A percentile compares a stretch with the other conserved stretches of the same genome.
Evolutionary conservation across 73 alveolate genomes (phyloP).

Genomic region (Paraurostyla sp.): DNA sequence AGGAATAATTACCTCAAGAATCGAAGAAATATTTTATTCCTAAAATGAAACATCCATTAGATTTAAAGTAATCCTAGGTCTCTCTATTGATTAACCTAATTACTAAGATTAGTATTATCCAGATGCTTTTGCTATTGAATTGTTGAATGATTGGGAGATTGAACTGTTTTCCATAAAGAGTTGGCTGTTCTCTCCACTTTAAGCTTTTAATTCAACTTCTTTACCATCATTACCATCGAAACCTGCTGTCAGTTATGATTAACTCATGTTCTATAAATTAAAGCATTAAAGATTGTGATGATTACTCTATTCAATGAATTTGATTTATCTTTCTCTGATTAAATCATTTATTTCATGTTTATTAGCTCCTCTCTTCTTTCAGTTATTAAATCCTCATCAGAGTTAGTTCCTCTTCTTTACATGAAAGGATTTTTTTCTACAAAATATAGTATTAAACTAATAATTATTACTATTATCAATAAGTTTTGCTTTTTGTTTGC

Average conservation of each 20-base stretch:
- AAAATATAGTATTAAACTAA: not conserved
- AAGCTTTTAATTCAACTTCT: conserved; percentile 57
- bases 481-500: not conserved
- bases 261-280: conserved; percentile 45
- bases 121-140: not conserved
- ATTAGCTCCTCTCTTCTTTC: not conserved
- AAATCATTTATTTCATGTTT: not conserved
- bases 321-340: not conserved
- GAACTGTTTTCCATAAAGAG: conserved; percentile 51
- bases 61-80: conserved; percentile 45
- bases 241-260: conserved; percentile 50
- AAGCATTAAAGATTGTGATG: too few species aligned
- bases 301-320: conserved; percentile 42
- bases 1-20: conserved; percentile 8
- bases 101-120: not conserved
- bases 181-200: conserved; percentile 45
- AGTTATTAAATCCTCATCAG: conserved; percentile 46
- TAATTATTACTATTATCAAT: not conserved
- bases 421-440: conserved; percentile 44
- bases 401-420: conserved; percentile 28
- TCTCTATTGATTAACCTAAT: not conserved
- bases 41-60: conserved; percentile 41
- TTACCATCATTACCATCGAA: conserved; percentile 1
- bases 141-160: conserved; percentile 21
- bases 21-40: conserved; percentile 24